A percentile compares a stretch with the other conserved stretches of the same genome.
phyloP scores from a whole-genome alignment of 2,329 filamentous ascomycete species.

The Trichoderma endophyticum region DNA sequence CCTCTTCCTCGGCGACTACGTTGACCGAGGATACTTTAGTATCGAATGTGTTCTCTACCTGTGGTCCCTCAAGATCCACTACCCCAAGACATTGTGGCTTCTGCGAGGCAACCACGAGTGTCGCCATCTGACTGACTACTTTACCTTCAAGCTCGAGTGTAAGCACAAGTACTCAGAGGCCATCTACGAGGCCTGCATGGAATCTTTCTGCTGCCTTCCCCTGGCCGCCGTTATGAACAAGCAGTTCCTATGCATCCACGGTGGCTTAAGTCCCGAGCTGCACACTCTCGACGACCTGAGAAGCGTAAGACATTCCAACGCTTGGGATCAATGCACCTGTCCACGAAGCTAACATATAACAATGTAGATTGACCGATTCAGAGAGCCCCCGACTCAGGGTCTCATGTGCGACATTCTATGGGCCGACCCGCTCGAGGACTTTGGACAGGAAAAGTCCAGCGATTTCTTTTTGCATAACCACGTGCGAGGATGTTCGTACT shows the following conservation, averaged over 20 bases:
- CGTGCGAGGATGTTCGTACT: constrained; percentile 97
- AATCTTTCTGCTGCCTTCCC: constrained; percentile 92
- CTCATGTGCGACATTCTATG: constrained; percentile 99
- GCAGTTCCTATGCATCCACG: constrained; percentile 98
- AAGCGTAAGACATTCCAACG: constrained; percentile 54
- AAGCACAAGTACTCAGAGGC: constrained; percentile 99
- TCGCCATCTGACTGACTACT: constrained; percentile 98
- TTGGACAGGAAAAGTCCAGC: constrained; percentile 96
- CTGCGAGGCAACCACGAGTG: constrained; percentile 98
- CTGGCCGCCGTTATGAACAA: constrained; percentile 99
- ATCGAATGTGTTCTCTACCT: constrained; percentile 99
- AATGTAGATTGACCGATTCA: constrained; percentile 86
- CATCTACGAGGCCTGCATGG: constrained; percentile 97
- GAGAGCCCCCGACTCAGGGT: constrained; percentile 93
- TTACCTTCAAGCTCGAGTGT: constrained; percentile 99
- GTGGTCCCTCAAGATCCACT: constrained; percentile 98
- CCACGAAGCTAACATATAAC: constrained; percentile 18
- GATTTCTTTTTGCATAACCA: constrained; percentile 99
- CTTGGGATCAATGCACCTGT: background rate
- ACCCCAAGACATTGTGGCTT: constrained; percentile 94
- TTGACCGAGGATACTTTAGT: constrained; percentile 97
- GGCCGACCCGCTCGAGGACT: constrained; percentile 97
- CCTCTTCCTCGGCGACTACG: constrained; percentile 95
- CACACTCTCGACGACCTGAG: constrained; percentile 94
- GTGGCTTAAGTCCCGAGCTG: constrained; percentile 90